These are phyloP conservation scores for Exophiala bonariae DNA, from an alignment of 2,329 filamentous ascomycete species.

Conservation along the genomic window DNA sequence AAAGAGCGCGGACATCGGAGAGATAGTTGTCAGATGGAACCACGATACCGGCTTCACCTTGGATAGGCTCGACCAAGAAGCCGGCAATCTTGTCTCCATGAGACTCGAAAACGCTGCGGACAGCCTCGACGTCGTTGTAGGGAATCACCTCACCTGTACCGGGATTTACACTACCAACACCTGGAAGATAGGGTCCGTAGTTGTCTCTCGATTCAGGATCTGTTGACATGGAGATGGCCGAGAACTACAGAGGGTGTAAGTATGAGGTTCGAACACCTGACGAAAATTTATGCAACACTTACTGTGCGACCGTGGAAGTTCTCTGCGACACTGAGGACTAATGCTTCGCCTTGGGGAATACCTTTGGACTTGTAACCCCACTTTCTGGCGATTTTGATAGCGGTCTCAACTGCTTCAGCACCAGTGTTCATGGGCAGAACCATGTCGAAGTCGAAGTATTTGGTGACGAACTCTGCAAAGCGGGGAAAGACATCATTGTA, in stretches of 20 bases:
- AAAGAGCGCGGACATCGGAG: slow-evolving; percentile 74
- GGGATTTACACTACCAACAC: slow-evolving; percentile 75
- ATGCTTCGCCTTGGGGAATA: slow-evolving; percentile 78
- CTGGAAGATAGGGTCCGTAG: slow-evolving; percentile 93
- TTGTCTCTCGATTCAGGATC: slow-evolving; percentile 95
- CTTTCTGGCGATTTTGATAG: slow-evolving; percentile 92
- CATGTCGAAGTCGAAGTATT: slow-evolving; percentile 94
- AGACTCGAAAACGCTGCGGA: slow-evolving; percentile 74
- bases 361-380: slow-evolving; percentile 98
- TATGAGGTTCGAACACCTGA: slow-evolving; percentile 3
- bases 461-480: slow-evolving; percentile 88
- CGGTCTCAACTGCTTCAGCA: slow-evolving; percentile 93
- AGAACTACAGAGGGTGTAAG: slow-evolving; percentile 61
- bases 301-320: slow-evolving; percentile 97
- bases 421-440: slow-evolving; percentile 98
- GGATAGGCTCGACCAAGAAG: slow-evolving; percentile 94
- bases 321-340: slow-evolving; percentile 80
- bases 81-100: slow-evolving; percentile 85
- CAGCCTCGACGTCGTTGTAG: slow-evolving; percentile 81
- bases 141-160: slow-evolving; percentile 74
- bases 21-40: slow-evolving; percentile 92
- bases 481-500: slow-evolving; percentile 98
- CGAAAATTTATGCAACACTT: slow-evolving; percentile 39
- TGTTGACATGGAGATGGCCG: slow-evolving; percentile 90
- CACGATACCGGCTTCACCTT: slow-evolving; percentile 95